These are phyloP conservation scores for Eutrema yunnanense DNA, from an alignment of 345 rosid species.

Conservation along the genomic window DNA sequence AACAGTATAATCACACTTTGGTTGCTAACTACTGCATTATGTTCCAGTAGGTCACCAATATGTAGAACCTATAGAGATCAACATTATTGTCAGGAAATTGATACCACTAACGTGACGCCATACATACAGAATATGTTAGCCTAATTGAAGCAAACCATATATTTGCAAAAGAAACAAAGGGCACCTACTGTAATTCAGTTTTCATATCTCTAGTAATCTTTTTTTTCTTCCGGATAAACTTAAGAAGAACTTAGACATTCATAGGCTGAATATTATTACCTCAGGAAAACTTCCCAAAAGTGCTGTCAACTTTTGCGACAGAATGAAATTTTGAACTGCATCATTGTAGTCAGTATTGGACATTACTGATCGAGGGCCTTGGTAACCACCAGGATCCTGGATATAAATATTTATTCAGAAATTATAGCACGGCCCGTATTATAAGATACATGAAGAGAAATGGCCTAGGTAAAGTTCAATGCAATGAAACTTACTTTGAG, in stretches of 20 bases:
- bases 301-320: slow-evolving; percentile 73
- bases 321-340: slow-evolving; percentile 75
- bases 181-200: not conserved
- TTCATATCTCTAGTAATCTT: not conserved
- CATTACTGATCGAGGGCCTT: slow-evolving; percentile 61
- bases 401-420: slow-evolving; percentile 10
- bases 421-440: slow-evolving; percentile 4
- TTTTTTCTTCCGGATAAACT: not conserved
- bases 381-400: slow-evolving; percentile 43
- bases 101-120: not conserved
- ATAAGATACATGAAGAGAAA: slow-evolving; percentile 6
- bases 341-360: slow-evolving; percentile 59
- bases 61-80: slow-evolving; percentile 60
- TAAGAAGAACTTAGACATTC: not conserved
- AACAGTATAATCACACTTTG: slow-evolving; percentile 65
- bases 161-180: not conserved
- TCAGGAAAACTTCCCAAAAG: slow-evolving; percentile 88
- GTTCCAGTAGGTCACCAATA: slow-evolving; percentile 83
- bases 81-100: not conserved
- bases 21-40: slow-evolving; percentile 60
- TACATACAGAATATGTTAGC: not conserved
- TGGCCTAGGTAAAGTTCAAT: not conserved
- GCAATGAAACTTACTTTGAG: slow-evolving; percentile 6
- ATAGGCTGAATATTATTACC: slow-evolving; percentile 37
- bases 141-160: not conserved